Evolutionary conservation across 2,329 filamentous ascomycete species (phyloP).

Genomic region (Sporothrix humicola): DNA sequence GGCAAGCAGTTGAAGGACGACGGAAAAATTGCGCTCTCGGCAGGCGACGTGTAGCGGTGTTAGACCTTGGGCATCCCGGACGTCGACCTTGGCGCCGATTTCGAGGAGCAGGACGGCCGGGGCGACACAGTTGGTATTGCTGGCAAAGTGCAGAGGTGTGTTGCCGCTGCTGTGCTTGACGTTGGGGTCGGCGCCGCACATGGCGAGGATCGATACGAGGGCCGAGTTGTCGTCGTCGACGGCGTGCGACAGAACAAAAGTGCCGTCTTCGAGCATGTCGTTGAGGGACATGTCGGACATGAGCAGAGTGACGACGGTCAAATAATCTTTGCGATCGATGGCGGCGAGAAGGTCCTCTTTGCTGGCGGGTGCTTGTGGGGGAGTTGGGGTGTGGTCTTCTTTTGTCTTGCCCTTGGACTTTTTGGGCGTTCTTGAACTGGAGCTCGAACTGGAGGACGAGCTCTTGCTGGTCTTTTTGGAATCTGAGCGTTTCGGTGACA

Average conservation of each 20-base stretch:
- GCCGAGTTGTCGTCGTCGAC: conserved; percentile 31
- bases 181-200: conserved; percentile 36
- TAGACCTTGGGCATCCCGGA: conserved; percentile 39
- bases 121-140: conserved; percentile 38
- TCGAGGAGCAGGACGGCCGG: conserved; percentile 39
- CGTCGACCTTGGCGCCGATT: conserved; percentile 38
- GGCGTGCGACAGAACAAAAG: conserved; percentile 26
- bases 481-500: not conserved
- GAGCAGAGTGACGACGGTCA: conserved; percentile 30
- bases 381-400: not conserved
- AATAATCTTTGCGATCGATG: conserved; percentile 27
- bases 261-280: conserved; percentile 25
- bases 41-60: conserved; percentile 46
- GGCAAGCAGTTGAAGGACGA: conserved; percentile 45
- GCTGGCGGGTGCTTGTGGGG: conserved; percentile 8
- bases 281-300: conserved; percentile 30
- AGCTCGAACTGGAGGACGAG: too few relatives aligned
- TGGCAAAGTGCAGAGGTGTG: conserved; percentile 41
- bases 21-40: conserved; percentile 45
- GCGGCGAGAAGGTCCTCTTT: conserved; percentile 24
- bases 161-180: conserved; percentile 36
- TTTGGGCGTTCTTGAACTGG: not conserved
- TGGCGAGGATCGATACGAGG: conserved; percentile 28
- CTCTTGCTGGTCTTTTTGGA: not conserved
- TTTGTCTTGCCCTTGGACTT: not conserved